Percentiles rank a stretch among this genome's conserved stretches.
Evolutionary conservation across 192 early-diverging fungal species (phyloP).

Genomic region (Coemansia sp.): DNA sequence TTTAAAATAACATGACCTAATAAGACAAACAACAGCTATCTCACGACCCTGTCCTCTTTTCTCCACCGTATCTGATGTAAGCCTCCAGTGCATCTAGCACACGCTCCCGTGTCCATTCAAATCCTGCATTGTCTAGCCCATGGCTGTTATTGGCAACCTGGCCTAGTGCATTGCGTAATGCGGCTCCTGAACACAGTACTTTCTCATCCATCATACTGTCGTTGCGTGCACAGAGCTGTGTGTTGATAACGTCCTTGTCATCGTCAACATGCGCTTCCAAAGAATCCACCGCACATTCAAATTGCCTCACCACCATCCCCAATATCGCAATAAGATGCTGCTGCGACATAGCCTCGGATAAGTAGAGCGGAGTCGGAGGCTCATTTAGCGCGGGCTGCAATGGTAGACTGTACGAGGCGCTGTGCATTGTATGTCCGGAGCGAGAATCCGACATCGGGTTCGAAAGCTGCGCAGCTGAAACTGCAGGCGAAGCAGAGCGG

Average conservation of each 20-base stretch:
- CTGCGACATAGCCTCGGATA: slow-evolving; percentile 49
- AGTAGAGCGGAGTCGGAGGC: slow-evolving; percentile 45
- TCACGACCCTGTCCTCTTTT: no score
- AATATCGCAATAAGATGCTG: slow-evolving; percentile 35
- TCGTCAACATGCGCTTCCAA: slow-evolving; percentile 23
- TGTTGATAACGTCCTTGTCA: neutral
- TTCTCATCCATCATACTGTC: slow-evolving; percentile 41
- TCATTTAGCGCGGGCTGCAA: slow-evolving; percentile 42
- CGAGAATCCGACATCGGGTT: neutral
- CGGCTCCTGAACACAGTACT: slow-evolving; percentile 7
- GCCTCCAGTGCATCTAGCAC: slow-evolving; percentile 35
- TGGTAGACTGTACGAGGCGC: slow-evolving; percentile 16
- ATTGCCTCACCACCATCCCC: slow-evolving; percentile 46
- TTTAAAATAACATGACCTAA: no score
- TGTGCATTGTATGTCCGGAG: slow-evolving; percentile 10
- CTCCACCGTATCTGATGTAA: slow-evolving; percentile 12
- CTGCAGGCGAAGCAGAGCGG: slow-evolving; percentile 28
- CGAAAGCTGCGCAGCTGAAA: neutral
- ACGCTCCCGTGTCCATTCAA: slow-evolving; percentile 48
- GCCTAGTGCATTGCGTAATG: slow-evolving; percentile 32
- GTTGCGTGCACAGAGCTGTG: slow-evolving; percentile 12
- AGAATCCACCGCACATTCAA: slow-evolving; percentile 42
- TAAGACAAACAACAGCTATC: no score
- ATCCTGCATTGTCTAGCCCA: slow-evolving; percentile 7
- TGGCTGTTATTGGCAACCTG: slow-evolving; percentile 21